These are phyloP conservation scores for Acorus gramineus DNA, from an alignment of 106 monocot species.

Conservation along the genomic window DNA sequence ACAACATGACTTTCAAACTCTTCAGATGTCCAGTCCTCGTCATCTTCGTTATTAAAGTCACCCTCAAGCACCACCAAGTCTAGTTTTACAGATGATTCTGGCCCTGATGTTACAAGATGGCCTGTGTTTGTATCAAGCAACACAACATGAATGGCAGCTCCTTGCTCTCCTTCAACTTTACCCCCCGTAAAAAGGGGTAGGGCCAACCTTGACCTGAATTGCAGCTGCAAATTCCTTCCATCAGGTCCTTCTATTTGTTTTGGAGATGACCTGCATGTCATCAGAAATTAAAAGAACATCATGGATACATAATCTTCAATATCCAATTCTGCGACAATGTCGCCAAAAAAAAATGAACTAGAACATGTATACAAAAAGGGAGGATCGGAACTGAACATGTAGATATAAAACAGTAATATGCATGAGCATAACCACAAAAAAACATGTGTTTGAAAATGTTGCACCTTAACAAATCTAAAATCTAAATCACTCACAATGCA, in stretches of 20 bases:
- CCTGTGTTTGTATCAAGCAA: conserved; percentile 24
- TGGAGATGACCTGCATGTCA: conserved; percentile 17
- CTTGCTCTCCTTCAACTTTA: conserved; percentile 39
- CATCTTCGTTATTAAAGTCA: conserved; percentile 44
- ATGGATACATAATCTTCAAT: neutral
- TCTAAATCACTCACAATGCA: too few relatives aligned
- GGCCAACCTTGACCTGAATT: conserved; percentile 27
- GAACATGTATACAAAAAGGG: too few relatives aligned
- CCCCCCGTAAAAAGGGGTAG: conserved; percentile 34
- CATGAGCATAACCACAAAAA: too few relatives aligned
- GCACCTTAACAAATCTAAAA: too few relatives aligned
- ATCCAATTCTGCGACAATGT: neutral
- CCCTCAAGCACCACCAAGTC: conserved; percentile 36
- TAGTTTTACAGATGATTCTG: conserved; percentile 28
- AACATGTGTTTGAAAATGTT: too few relatives aligned
- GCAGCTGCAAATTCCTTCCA: conserved; percentile 29
- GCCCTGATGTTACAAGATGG: conserved; percentile 22
- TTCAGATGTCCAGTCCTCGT: conserved; percentile 25
- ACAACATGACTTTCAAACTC: conserved; percentile 36
- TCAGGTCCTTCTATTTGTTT: conserved; percentile 35
- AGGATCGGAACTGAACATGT: too few relatives aligned
- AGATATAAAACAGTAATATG: too few relatives aligned
- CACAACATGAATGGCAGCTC: conserved; percentile 33
- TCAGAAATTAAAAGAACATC: neutral
- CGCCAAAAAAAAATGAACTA: too few relatives aligned